A percentile compares a stretch with the other conserved stretches of the same genome.
These are phyloP conservation scores for Linaria vulgaris DNA, from an alignment of 257 asterid species.

Conservation along the genomic window DNA sequence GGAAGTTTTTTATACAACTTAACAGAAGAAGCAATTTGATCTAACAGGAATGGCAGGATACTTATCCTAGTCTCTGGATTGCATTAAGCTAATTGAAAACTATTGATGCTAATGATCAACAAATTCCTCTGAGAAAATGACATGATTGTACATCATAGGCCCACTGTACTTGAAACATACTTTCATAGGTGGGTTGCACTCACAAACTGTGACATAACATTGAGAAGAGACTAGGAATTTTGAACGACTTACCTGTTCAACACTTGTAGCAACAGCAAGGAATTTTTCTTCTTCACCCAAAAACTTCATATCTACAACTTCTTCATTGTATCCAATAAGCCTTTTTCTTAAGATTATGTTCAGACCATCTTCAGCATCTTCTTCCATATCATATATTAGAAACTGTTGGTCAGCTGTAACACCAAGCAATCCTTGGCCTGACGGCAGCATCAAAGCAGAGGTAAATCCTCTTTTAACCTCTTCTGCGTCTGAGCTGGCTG, in stretches of 20 bases:
- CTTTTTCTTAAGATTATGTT: slow-evolving; percentile 62
- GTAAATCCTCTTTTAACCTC: slow-evolving; percentile 80
- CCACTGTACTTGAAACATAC: no score
- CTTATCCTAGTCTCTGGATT: background rate
- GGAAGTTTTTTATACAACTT: background rate
- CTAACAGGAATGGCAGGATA: no score
- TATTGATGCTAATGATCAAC: slow-evolving; percentile 1
- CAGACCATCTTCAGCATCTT: slow-evolving; percentile 47
- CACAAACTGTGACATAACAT: no score
- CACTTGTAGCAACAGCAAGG: slow-evolving; percentile 93
- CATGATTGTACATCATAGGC: background rate
- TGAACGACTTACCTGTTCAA: slow-evolving; percentile 67
- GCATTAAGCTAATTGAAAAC: background rate
- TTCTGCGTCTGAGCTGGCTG: slow-evolving; percentile 58
- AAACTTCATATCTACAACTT: slow-evolving; percentile 92
- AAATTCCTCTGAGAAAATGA: background rate
- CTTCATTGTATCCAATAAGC: slow-evolving; percentile 92
- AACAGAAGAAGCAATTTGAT: no score
- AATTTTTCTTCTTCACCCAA: slow-evolving; percentile 87
- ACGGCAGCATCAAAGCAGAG: slow-evolving; percentile 81
- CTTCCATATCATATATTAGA: slow-evolving; percentile 63
- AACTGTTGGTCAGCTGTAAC: slow-evolving; percentile 97
- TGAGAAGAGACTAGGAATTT: slow-evolving; percentile 10
- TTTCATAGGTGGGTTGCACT: no score
- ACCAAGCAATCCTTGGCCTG: slow-evolving; percentile 71